A percentile compares a stretch with the other conserved stretches of the same genome.
Conservation (phyloP, 768 basidiomycete species). For the Lactarius pseudohatsudake region DNA sequence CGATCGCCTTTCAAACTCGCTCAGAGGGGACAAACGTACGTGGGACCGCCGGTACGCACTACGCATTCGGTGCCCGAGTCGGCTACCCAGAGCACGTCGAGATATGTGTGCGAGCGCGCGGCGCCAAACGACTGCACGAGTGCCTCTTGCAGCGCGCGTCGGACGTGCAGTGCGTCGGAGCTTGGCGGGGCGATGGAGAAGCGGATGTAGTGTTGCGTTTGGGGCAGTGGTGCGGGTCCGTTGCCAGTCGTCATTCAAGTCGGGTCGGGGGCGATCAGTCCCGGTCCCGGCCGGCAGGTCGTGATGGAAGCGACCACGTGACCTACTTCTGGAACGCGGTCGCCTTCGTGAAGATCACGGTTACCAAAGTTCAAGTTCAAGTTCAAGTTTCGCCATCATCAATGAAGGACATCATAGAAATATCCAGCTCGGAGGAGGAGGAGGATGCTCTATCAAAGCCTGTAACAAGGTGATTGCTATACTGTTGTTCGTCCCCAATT, state of each 20-base stretch:
- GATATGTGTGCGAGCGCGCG: constrained; percentile 48
- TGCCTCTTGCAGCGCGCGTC: constrained; percentile 57
- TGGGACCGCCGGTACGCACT: constrained; percentile 40
- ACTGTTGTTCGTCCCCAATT: background rate
- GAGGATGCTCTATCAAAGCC: background rate
- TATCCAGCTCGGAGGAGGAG: constrained; percentile 13
- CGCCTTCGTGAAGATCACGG: background rate
- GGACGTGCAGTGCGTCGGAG: constrained; percentile 45
- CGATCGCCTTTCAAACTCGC: background rate
- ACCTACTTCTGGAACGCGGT: background rate
- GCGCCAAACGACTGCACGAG: constrained; percentile 56
- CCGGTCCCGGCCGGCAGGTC: no score
- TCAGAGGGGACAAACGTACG: constrained; percentile 34
- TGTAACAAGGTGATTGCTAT: constrained; percentile 5
- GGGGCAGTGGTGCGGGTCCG: constrained; percentile 13
- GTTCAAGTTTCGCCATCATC: background rate
- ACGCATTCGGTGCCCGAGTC: constrained; percentile 43
- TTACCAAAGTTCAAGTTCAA: background rate
- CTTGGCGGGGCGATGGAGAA: constrained; percentile 43
- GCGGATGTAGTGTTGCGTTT: constrained; percentile 47
- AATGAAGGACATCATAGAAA: constrained; percentile 13
- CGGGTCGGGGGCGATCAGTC: background rate
- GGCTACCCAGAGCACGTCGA: constrained; percentile 60
- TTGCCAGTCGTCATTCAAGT: background rate
- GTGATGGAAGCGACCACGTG: background rate